Evolutionary conservation across 2,329 filamentous ascomycete species (phyloP), one percentile per base, ranked within the genome.

Genomic region (Rhinocladiella mackenziei): DNA sequence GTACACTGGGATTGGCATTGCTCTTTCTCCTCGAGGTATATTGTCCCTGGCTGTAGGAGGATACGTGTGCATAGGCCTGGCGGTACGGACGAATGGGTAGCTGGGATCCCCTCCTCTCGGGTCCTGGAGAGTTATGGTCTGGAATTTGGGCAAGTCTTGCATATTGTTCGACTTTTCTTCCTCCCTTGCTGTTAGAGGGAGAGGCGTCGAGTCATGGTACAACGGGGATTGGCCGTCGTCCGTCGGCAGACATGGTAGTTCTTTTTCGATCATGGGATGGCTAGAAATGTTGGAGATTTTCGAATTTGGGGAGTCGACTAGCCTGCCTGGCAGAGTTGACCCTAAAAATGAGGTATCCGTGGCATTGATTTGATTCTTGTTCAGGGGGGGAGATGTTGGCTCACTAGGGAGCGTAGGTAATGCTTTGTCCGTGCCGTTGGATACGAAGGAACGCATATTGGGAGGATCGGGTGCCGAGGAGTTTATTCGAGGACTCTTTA

Each of bases 371-470:
- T 40, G 30, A 32, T 37, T 17, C 29, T 19, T 14, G n/a, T 31
- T 13, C 19, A 34, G n/a, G 26, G 26, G 34, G 50, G 40, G 5
- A 53, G 49, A 7, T 42, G 37, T 19, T 47, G 13, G 9, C 4
- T 39, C 23, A 55, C 48, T n/a, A 53, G 54, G 15, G 43, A 51
- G 14, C 56, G 56, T 64, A 9, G 59, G 63, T 9, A 61, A 58
- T 23, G 60, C 59, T 45, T 62, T 62, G 11, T 66, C 65, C 20
- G 68, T 52, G 42, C 67, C 64, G 33, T 67, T 64, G 5, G 67
- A 63, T 28, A 58, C 60, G 41, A 67, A 67, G 47, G 66, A 67
- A 7, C 39, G 38, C 18, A 36, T 9, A 10, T 29, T 32, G 10
- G 18, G 22, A 23, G 32, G 23, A 22, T 58, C 45, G 15, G 40